Conservation (phyloP, 2,329 filamentous ascomycete genomes). For the Lachnellula arida region DNA sequence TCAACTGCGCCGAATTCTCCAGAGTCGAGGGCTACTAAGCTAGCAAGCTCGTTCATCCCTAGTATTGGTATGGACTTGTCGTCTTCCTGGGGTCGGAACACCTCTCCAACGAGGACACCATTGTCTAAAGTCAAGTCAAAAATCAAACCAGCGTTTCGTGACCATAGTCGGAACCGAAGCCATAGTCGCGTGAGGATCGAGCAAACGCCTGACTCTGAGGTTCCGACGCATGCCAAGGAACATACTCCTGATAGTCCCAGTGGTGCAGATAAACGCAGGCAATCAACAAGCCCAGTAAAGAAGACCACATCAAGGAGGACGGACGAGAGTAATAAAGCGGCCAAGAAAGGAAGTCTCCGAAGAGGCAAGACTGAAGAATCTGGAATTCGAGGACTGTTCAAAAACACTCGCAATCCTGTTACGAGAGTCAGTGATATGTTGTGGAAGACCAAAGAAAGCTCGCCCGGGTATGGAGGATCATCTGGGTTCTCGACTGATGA, state of each 20-base stretch:
- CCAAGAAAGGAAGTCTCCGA: conserved; percentile 45
- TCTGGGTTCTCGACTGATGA: conserved; percentile 43
- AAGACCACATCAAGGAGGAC: conserved; percentile 35
- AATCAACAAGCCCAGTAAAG: conserved; percentile 37
- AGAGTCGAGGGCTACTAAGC: conserved; percentile 17
- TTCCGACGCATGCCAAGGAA: conserved; percentile 18
- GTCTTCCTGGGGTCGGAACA: conserved; percentile 55
- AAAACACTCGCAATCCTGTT: conserved; percentile 63
- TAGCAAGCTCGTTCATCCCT: conserved; percentile 43
- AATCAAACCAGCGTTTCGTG: conserved; percentile 32
- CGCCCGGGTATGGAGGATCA: conserved; percentile 36
- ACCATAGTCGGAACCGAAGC: conserved; percentile 43
- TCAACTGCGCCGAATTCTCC: conserved; percentile 38
- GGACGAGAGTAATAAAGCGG: conserved; percentile 44
- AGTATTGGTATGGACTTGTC: conserved; percentile 60
- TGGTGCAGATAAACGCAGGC: conserved; percentile 11
- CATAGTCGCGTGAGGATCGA: conserved; percentile 41
- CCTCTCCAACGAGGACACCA: conserved; percentile 61
- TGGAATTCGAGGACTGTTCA: conserved; percentile 70
- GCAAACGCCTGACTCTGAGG: conserved; percentile 19
- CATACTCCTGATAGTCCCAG: conserved; percentile 22
- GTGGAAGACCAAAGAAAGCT: conserved; percentile 48
- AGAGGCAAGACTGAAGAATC: conserved; percentile 43
- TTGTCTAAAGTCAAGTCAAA: conserved; percentile 38
- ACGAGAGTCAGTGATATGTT: conserved; percentile 57